Conservation (phyloP, 176 grass and related monocot genomes). For the Oryza rufipogon region DNA sequence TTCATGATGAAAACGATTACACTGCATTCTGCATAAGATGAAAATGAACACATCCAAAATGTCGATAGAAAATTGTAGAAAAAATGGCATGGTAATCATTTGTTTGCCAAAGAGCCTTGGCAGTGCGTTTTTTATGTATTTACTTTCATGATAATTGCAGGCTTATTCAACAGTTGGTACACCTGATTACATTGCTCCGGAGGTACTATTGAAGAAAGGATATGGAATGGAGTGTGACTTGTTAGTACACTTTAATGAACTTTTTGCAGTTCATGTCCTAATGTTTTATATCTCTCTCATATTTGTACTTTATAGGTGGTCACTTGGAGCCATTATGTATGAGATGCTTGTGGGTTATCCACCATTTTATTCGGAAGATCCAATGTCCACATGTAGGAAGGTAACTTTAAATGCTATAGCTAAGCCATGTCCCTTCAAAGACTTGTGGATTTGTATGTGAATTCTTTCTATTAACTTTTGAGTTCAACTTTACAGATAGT, state of each 20-base stretch:
- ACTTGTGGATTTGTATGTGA: conserved; percentile 7
- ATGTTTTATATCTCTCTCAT: conserved; percentile 26
- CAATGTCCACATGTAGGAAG: conserved; percentile 94
- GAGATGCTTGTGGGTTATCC: conserved; percentile 99
- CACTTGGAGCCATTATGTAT: conserved; percentile 96
- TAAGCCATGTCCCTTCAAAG: neutral
- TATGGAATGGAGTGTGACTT: conserved; percentile 99
- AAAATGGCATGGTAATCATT: neutral
- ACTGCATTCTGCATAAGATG: neutral
- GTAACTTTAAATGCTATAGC: conserved; percentile 43
- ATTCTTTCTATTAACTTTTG: conserved; percentile 22
- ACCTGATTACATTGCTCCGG: conserved; percentile 98
- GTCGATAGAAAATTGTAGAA: conserved; percentile 16
- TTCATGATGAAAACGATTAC: conserved; percentile 4
- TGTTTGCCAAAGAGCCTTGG: conserved; percentile 14
- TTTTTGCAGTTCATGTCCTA: conserved; percentile 23
- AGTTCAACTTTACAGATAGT: conserved; percentile 67
- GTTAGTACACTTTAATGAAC: conserved; percentile 45
- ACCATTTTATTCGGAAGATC: conserved; percentile 97
- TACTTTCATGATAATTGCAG: conserved; percentile 50
- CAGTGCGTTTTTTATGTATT: conserved; percentile 14
- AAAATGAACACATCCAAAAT: conserved; percentile 14
- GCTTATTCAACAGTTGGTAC: conserved; percentile 97
- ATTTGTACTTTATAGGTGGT: conserved; percentile 70
- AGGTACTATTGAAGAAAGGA: conserved; percentile 97